These are phyloP conservation scores for Sporothrix globosa DNA, from an alignment of 2,329 filamentous ascomycete genomes.

Conservation along the genomic window DNA sequence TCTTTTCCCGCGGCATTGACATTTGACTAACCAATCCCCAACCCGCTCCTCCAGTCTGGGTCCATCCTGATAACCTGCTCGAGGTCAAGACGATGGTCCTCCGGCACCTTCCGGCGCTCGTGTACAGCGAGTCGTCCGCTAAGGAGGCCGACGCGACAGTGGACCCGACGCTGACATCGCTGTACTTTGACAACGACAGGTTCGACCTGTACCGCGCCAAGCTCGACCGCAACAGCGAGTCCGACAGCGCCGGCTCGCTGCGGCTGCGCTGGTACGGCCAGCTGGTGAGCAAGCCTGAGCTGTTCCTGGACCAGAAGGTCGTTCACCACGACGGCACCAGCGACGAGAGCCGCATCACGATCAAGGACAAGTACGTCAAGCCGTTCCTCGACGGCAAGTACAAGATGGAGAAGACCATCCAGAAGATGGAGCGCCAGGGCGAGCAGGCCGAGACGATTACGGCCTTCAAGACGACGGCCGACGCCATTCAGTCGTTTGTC, in stretches of 20 bases:
- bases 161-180: constrained; percentile 89
- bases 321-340: constrained; percentile 75
- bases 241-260: constrained; percentile 68
- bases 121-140: constrained; percentile 86
- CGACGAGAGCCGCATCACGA: constrained; percentile 76
- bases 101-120: constrained; percentile 83
- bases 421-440: constrained; percentile 82
- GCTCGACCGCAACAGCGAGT: constrained; percentile 70
- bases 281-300: constrained; percentile 74
- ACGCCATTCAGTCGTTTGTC: constrained; percentile 79
- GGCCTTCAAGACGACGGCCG: constrained; percentile 70
- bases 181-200: constrained; percentile 89
- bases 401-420: constrained; percentile 85
- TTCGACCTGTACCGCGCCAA: constrained; percentile 89
- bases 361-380: constrained; percentile 94
- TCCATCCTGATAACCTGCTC: constrained; percentile 91
- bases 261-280: constrained; percentile 92
- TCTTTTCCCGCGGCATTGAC: background rate
- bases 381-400: constrained; percentile 85
- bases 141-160: constrained; percentile 79
- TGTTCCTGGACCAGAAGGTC: constrained; percentile 87
- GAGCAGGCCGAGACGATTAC: constrained; percentile 68
- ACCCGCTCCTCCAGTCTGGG: constrained; percentile 64
- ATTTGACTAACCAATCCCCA: background rate
- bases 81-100: constrained; percentile 97